These are phyloP conservation scores for Kappamyces sp. DNA, from an alignment of 192 early-diverging fungal species.

Conservation along the genomic window DNA sequence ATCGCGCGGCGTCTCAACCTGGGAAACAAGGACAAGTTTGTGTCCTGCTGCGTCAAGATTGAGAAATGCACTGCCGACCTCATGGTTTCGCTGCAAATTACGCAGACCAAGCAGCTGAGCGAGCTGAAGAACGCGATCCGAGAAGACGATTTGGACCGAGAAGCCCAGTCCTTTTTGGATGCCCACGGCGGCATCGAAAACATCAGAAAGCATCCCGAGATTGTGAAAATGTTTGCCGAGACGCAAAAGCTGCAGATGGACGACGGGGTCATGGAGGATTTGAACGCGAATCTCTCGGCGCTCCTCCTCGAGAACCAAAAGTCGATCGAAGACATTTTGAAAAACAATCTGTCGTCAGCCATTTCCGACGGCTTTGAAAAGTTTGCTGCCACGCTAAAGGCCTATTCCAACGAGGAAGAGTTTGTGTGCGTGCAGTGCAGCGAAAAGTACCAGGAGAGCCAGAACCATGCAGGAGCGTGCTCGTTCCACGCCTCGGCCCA, in stretches of 20 bases:
- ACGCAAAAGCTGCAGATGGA: conserved; percentile 10
- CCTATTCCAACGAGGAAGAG: conserved; percentile 7
- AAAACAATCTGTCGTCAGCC: conserved; percentile 16
- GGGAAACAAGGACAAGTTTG: conserved; percentile 45
- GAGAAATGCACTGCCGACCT: conserved; percentile 38
- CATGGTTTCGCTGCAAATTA: conserved; percentile 50
- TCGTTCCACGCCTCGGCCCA: conserved; percentile 9
- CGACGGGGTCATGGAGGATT: conserved; percentile 12
- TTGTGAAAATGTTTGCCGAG: conserved; percentile 13
- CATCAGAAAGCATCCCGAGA: conserved; percentile 19
- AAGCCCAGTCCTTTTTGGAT: conserved; percentile 36
- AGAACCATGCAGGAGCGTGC: conserved; percentile 10
- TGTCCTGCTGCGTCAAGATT: conserved; percentile 26
- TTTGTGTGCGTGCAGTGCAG: conserved; percentile 16
- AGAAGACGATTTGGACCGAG: conserved; percentile 35
- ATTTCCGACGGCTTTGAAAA: conserved; percentile 15
- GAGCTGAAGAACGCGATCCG: conserved; percentile 31
- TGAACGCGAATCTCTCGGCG: conserved; percentile 11
- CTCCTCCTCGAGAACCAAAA: conserved; percentile 10
- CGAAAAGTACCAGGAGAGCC: conserved; percentile 13
- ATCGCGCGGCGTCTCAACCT: conserved; percentile 45
- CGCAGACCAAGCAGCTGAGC: conserved; percentile 42
- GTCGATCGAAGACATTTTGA: conserved; percentile 11
- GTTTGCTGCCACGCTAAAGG: conserved; percentile 1
- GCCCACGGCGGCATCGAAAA: conserved; percentile 33